Conservation (phyloP, 1,139 yeast genomes). For the Pichia cactophila region DNA sequence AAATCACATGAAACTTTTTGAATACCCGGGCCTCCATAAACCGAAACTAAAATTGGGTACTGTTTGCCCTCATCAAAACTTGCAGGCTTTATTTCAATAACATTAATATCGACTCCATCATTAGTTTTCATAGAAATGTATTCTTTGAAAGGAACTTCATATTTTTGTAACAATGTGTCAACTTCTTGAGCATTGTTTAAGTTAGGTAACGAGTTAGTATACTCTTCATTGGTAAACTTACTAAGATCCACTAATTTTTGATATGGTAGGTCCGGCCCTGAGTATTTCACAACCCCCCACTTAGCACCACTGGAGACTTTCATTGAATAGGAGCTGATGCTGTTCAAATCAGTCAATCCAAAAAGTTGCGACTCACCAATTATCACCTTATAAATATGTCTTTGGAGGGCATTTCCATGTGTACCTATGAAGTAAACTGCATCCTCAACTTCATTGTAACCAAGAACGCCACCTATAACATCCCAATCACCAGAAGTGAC, state of each 20-base stretch:
- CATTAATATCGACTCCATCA: conserved; percentile 44
- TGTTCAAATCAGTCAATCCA: conserved; percentile 18
- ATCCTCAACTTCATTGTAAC: conserved; percentile 45
- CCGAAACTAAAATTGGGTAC: conserved; percentile 76
- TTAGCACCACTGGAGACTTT: conserved; percentile 49
- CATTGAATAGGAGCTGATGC: conserved; percentile 30
- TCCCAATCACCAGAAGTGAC: conserved; percentile 68
- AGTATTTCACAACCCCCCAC: conserved; percentile 44
- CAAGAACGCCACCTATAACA: conserved; percentile 48
- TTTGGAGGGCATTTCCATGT: conserved; percentile 43
- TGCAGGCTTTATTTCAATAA: conserved; percentile 70
- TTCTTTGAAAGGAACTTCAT: conserved; percentile 49
- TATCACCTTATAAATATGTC: conserved; percentile 46
- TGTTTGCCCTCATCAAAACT: conserved; percentile 50
- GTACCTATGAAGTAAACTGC: conserved; percentile 61
- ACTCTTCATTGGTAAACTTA: conserved; percentile 25
- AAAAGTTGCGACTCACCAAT: conserved; percentile 16
- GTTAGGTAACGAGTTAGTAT: conserved; percentile 25
- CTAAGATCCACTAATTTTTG: conserved; percentile 48
- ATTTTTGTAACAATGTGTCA: conserved; percentile 28
- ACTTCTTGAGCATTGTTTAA: conserved; percentile 30
- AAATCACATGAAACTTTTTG: conserved; percentile 55
- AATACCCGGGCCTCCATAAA: conserved; percentile 95
- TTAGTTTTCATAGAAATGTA: conserved; percentile 34
- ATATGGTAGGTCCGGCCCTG: conserved; percentile 64